Conservation (phyloP, 176 grass and related monocot genomes). For the Poa pratensis region DNA sequence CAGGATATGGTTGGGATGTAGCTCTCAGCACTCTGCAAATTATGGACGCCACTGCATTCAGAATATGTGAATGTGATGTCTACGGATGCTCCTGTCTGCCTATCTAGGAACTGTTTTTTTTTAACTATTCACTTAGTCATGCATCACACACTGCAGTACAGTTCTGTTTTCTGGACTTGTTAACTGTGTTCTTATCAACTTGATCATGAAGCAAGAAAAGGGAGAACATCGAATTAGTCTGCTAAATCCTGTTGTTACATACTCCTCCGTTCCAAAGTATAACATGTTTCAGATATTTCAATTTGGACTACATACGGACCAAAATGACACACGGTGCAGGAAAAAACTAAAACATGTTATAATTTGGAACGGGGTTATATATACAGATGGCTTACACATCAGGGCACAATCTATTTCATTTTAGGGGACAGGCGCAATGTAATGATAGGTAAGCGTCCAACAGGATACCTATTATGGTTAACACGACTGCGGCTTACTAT, state of each 20-base stretch:
- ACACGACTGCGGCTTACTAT: background rate
- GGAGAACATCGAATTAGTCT: background rate
- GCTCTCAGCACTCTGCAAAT: background rate
- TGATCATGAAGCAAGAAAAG: constrained; percentile 38
- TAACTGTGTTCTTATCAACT: background rate
- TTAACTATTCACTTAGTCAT: constrained; percentile 25
- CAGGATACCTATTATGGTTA: constrained; percentile 39
- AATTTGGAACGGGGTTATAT: too few relatives aligned
- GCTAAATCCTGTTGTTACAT: background rate
- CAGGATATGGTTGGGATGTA: background rate
- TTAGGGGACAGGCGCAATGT: constrained; percentile 3
- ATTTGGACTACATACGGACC: too few relatives aligned
- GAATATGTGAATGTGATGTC: constrained; percentile 12
- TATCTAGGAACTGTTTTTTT: constrained; percentile 24
- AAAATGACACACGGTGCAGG: too few relatives aligned
- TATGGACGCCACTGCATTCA: background rate
- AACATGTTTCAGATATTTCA: too few relatives aligned
- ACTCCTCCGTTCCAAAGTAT: too few relatives aligned
- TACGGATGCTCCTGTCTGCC: background rate
- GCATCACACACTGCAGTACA: background rate
- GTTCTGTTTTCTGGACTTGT: constrained; percentile 25
- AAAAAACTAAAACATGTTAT: too few relatives aligned
- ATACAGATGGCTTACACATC: background rate
- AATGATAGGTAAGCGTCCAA: constrained; percentile 31
- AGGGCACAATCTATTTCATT: background rate